Base-by-base conservation (phyloP, 176 grass and related monocot genomes). In the Rhynchospora pubera region DNA sequence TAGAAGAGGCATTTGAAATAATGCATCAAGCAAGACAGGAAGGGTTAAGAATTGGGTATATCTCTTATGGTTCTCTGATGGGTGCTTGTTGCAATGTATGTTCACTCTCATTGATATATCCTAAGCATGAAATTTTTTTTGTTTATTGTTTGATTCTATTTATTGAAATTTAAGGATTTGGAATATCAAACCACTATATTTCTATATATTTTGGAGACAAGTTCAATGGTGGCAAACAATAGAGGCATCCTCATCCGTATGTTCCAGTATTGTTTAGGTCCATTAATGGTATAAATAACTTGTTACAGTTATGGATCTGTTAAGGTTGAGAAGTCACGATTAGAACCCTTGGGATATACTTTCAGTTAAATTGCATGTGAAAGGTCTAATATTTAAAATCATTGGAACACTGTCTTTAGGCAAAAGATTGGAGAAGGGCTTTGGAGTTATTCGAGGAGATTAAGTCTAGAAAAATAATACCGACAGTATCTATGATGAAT, bases 51-150 rank as follows among this genome's bases (percentile, higher is more conserved):
- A 73, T 98, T 85, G 92, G 95, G 83, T 86, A 78, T 56, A 88
- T 94, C 65, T 85, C 90, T 88, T 94, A 94, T 85, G 91, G 90
- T 86, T 98, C 95, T 15, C 89, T 94, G 60, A 98, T 98, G 95
- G 95, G 95, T 9, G 95, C 92, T 86, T 98, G 95, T 85, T 94
- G 95, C 87, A 98, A 98, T 91, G 95, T 98, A 94, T 84, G 86
- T 83, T 76, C 15, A 24, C 57, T 6, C 63, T 75, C 42, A 71
- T 78, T 57, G 67, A 22, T 82, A 62, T 84, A 90, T 12, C 46
- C 74, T 34, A 34, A 65, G 50, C 55, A 75, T 84, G 18, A 39
- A 59, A 30, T 15, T 50, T 18, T 50, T 50, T 62, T 15, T 13
- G 65, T 24, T 32, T 71, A 44, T 80, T 42, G 63, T 48, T 42